Conservation (phyloP, 1,139 yeast species). For the Sugiyamaella neomexicana region DNA sequence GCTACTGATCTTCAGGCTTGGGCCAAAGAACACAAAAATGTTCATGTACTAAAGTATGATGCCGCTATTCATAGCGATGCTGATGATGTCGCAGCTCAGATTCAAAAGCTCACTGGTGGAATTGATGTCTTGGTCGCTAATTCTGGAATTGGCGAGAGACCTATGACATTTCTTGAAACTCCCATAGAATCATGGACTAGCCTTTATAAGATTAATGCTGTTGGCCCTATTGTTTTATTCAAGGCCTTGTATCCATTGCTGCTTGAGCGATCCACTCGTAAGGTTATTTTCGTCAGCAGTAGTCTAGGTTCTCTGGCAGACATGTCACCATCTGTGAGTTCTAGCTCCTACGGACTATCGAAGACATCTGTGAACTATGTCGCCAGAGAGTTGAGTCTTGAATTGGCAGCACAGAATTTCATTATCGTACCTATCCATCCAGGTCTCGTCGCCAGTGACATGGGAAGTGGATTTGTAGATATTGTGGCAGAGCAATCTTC, state of each 20-base stretch:
- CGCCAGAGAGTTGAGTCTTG: constrained; percentile 33
- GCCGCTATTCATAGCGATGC: constrained; percentile 23
- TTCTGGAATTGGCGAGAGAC: constrained; percentile 39
- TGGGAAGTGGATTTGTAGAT: constrained; percentile 16
- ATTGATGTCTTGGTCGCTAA: constrained; percentile 56
- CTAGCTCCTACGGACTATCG: constrained; percentile 35
- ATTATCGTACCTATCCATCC: constrained; percentile 40
- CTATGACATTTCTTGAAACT: constrained; percentile 7
- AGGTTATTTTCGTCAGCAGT: constrained; percentile 33
- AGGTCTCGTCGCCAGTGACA: constrained; percentile 41
- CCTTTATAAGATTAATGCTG: constrained; percentile 35
- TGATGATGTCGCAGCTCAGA: constrained; percentile 29
- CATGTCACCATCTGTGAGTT: background rate
- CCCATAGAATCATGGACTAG: constrained; percentile 29
- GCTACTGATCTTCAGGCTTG: constrained; percentile 12
- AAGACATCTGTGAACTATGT: constrained; percentile 41
- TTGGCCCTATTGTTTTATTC: constrained; percentile 39
- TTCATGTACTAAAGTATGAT: constrained; percentile 32
- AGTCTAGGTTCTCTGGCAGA: background rate
- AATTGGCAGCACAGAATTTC: constrained; percentile 34
- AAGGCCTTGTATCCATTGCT: constrained; percentile 27
- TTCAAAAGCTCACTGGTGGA: constrained; percentile 22
- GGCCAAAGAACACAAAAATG: constrained; percentile 28
- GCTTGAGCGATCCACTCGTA: constrained; percentile 31
- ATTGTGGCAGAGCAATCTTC: background rate